A percentile compares a stretch with the other conserved stretches of the same genome.
These are phyloP conservation scores for Anthracocystis panici-leucophaei DNA, from an alignment of 1,284 basidiomycete genomes.

Conservation along the genomic window DNA sequence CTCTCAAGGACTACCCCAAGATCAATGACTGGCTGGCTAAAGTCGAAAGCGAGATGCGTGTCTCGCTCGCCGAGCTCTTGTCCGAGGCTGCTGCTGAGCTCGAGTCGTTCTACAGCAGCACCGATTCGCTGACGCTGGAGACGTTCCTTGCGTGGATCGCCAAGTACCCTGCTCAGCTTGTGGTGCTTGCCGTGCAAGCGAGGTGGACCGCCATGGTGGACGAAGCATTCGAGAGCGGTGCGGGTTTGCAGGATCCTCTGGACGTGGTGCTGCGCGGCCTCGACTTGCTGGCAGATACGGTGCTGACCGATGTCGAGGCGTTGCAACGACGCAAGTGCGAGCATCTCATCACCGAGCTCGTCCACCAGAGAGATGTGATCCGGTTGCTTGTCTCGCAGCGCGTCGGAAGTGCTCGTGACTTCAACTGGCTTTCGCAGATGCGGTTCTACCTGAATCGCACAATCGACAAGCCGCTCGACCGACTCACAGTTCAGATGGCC, in stretches of 20 bases:
- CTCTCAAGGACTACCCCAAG: constrained; percentile 91
- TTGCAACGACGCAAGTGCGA: constrained; percentile 97
- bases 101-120: constrained; percentile 81
- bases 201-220: constrained; percentile 93
- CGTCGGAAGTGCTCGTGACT: constrained; percentile 79
- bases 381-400: constrained; percentile 80
- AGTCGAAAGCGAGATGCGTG: constrained; percentile 93
- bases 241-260: constrained; percentile 78
- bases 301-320: constrained; percentile 86
- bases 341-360: constrained; percentile 97
- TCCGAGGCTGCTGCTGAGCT: constrained; percentile 83
- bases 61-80: constrained; percentile 86
- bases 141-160: constrained; percentile 90
- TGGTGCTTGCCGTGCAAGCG: constrained; percentile 92
- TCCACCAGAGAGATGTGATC: constrained; percentile 95
- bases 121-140: constrained; percentile 72
- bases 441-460: constrained; percentile 87
- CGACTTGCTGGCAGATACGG: constrained; percentile 93
- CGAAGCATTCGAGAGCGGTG: constrained; percentile 75
- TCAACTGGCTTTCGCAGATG: constrained; percentile 98
- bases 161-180: constrained; percentile 92
- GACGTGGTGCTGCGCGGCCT: constrained; percentile 84
- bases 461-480: constrained; percentile 80
- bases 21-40: constrained; percentile 98
- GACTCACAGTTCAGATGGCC: constrained; percentile 81